Percentiles rank a stretch among this genome's conserved stretches.
These are phyloP conservation scores for Magnolia changhungtana DNA, from an alignment of 164 flowering plant species.

Conservation along the genomic window DNA sequence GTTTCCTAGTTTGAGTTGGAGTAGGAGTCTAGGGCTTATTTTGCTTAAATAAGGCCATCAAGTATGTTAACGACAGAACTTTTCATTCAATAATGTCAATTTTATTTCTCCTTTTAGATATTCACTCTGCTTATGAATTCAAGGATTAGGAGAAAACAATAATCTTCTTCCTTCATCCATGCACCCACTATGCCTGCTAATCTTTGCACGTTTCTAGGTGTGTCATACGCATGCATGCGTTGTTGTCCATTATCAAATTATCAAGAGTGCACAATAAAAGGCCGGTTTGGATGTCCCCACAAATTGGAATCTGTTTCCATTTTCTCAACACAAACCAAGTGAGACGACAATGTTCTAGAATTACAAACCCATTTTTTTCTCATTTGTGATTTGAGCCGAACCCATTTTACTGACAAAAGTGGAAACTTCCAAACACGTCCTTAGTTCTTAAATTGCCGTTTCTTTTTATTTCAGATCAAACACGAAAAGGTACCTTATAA, in stretches of 20 bases:
- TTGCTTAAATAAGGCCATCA: no score
- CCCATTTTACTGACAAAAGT: not conserved
- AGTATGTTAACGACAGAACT: no score
- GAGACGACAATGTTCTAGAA: not conserved
- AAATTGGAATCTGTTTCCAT: not conserved
- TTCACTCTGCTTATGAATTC: no score
- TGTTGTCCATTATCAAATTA: not conserved
- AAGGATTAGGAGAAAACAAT: no score
- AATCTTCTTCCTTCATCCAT: not conserved
- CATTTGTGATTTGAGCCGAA: not conserved
- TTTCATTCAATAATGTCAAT: no score
- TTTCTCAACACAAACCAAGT: not conserved
- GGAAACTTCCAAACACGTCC: not conserved
- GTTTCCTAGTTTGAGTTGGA: no score
- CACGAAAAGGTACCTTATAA: conserved; percentile 43
- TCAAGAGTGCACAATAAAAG: no score
- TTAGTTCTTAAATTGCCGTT: not conserved
- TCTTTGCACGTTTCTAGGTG: not conserved
- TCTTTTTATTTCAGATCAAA: not conserved
- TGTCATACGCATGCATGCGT: not conserved
- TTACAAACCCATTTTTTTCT: not conserved
- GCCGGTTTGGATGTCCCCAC: not conserved
- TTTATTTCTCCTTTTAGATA: no score
- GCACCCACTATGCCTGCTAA: not conserved
- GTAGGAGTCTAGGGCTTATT: no score